Conservation (phyloP, 208 protist species). For the Novymonas esmeraldas region DNA sequence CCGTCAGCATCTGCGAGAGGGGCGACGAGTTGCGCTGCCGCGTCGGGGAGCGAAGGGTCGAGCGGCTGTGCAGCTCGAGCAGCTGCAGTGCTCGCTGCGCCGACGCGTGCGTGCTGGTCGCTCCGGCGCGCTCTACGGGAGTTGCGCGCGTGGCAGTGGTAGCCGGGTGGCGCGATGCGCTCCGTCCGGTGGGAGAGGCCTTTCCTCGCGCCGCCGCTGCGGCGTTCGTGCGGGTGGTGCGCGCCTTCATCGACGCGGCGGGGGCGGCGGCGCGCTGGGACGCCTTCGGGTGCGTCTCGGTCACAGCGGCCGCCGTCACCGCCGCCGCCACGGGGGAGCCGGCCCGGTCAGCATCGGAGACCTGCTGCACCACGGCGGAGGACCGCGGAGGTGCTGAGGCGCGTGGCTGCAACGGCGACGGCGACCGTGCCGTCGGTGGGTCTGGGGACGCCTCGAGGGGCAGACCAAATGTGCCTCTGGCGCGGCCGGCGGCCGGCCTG, state of each 20-base stretch:
- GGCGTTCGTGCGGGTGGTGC: not conserved
- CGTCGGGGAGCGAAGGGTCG: conserved; percentile 2
- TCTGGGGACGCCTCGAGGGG: not conserved
- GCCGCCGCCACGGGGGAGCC: not conserved
- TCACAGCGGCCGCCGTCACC: not conserved
- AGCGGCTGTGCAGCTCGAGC: conserved; percentile 19
- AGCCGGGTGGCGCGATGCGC: not conserved
- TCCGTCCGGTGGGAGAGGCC: not conserved
- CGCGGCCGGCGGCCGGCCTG: too few species aligned
- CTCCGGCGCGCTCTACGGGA: not conserved
- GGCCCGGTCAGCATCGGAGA: not conserved
- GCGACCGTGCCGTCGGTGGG: not conserved
- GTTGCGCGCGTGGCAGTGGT: not conserved
- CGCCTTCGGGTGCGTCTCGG: not conserved
- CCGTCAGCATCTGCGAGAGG: not conserved
- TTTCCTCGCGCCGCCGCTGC: not conserved
- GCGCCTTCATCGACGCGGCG: not conserved
- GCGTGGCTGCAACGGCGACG: not conserved
- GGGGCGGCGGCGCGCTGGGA: not conserved
- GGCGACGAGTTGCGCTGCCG: conserved; percentile 4
- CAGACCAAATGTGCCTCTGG: too few species aligned
- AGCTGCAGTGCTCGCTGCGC: conserved; percentile 22
- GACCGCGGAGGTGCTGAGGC: not conserved
- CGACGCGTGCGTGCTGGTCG: conserved; percentile 1
- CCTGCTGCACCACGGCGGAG: not conserved